Conservation (phyloP, 2,329 filamentous ascomycete genomes). For the Didymella pinodella region DNA sequence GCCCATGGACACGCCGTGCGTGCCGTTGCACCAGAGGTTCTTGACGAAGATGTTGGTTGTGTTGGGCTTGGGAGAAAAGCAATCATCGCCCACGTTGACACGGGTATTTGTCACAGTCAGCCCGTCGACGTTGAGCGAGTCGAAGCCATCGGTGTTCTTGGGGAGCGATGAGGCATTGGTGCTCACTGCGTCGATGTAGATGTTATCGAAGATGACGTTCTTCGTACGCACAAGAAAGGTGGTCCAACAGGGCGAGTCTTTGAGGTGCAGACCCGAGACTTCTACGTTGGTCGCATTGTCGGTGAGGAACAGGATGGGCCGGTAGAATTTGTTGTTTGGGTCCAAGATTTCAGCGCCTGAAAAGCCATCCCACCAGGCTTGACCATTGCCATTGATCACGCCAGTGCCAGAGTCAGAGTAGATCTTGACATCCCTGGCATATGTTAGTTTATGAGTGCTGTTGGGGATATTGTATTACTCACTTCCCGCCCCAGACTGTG, state of each 20-base stretch:
- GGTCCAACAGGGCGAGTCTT: constrained; percentile 70
- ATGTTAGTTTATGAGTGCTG: constrained; percentile 12
- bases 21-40: constrained; percentile 47
- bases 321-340: constrained; percentile 63
- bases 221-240: constrained; percentile 68
- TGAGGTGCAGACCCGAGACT: constrained; percentile 65
- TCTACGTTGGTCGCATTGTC: constrained; percentile 67
- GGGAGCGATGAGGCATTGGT: constrained; percentile 58
- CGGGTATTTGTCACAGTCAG: constrained; percentile 53
- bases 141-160: constrained; percentile 70
- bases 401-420: constrained; percentile 58
- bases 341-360: constrained; percentile 59
- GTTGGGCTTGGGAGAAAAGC: constrained; percentile 45
- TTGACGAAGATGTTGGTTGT: constrained; percentile 46
- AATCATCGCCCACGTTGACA: constrained; percentile 48
- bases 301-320: constrained; percentile 68
- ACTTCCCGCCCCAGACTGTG: constrained; percentile 69
- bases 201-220: constrained; percentile 62
- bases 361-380: constrained; percentile 59
- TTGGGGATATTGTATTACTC: constrained; percentile 6
- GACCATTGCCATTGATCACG: constrained; percentile 60
- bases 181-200: constrained; percentile 64
- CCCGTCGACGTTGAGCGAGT: constrained; percentile 65
- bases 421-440: constrained; percentile 61
- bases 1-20: constrained; percentile 46